A percentile compares a stretch with the other conserved stretches of the same genome.
Conservation (phyloP, 2,329 filamentous ascomycete genomes). For the Aspergillus fijiensis region DNA sequence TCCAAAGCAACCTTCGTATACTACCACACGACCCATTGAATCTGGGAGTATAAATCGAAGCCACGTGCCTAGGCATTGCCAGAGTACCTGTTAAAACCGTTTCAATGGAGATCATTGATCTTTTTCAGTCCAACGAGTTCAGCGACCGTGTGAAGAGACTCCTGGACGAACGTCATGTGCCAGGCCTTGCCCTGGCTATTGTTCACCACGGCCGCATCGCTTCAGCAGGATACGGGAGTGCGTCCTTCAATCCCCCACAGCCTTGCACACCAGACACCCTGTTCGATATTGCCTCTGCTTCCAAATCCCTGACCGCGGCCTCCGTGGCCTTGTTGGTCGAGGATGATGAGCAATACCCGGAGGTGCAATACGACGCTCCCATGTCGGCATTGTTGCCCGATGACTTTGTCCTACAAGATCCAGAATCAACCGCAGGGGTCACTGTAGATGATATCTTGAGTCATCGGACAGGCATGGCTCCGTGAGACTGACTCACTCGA, state of each 20-base stretch:
- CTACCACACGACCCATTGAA: too few species aligned
- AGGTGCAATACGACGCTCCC: conserved; percentile 49
- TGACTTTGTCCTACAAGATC: conserved; percentile 54
- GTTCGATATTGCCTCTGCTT: conserved; percentile 25
- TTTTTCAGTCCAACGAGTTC: too few species aligned
- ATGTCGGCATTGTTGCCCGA: conserved; percentile 51
- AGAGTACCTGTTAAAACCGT: too few species aligned
- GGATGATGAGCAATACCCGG: conserved; percentile 28
- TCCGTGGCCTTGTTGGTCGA: conserved; percentile 46
- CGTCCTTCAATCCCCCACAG: conserved; percentile 12
- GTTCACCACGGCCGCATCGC: conserved; percentile 14
- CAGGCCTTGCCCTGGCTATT: conserved; percentile 22
- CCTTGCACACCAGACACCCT: conserved; percentile 25
- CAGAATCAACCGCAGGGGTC: conserved; percentile 49
- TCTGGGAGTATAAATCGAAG: too few species aligned
- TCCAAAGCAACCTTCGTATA: too few species aligned
- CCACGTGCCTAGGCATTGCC: too few species aligned
- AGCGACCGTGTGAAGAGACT: too few species aligned
- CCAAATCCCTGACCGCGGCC: conserved; percentile 30
- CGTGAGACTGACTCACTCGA: conserved; percentile 29
- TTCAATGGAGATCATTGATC: too few species aligned
- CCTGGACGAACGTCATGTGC: conserved; percentile 11
- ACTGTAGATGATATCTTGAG: conserved; percentile 57
- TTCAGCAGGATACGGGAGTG: conserved; percentile 22
- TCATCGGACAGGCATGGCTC: conserved; percentile 54